Conservation (phyloP, 2,329 filamentous ascomycete species). For the Allantophomopsis lycopodina region DNA sequence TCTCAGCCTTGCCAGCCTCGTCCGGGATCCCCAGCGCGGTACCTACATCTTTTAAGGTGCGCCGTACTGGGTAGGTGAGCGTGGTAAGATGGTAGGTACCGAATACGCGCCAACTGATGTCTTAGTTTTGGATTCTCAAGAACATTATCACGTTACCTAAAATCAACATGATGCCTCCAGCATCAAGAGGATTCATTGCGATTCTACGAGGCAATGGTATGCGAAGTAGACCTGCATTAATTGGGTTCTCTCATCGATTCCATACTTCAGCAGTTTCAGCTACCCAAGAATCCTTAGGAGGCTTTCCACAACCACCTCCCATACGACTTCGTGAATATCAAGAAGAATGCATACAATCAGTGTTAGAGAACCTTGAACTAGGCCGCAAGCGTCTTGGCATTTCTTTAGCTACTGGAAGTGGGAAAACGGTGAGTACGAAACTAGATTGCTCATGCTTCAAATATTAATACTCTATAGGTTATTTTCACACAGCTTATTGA, state of each 20-base stretch:
- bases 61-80: no score
- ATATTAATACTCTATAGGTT: slow-evolving; percentile 37
- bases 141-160: no score
- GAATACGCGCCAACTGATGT: no score
- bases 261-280: not conserved
- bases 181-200: slow-evolving; percentile 12
- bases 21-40: no score
- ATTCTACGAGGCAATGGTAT: not conserved
- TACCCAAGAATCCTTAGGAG: not conserved
- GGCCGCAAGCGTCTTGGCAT: slow-evolving; percentile 73
- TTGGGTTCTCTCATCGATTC: not conserved
- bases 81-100: no score
- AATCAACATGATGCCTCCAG: slow-evolving; percentile 13
- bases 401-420: slow-evolving; percentile 76
- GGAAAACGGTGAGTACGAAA: slow-evolving; percentile 57
- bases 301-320: slow-evolving; percentile 1
- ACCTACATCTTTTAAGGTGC: no score
- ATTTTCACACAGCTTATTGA: slow-evolving; percentile 94
- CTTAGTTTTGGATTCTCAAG: no score
- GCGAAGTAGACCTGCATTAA: not conserved
- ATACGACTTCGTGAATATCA: slow-evolving; percentile 71
- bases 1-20: no score
- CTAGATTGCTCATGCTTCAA: slow-evolving; percentile 3
- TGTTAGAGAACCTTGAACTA: slow-evolving; percentile 51
- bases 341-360: slow-evolving; percentile 79